These are phyloP conservation scores for Quercus rubra DNA, from an alignment of 306 rosid genomes.

Conservation along the genomic window DNA sequence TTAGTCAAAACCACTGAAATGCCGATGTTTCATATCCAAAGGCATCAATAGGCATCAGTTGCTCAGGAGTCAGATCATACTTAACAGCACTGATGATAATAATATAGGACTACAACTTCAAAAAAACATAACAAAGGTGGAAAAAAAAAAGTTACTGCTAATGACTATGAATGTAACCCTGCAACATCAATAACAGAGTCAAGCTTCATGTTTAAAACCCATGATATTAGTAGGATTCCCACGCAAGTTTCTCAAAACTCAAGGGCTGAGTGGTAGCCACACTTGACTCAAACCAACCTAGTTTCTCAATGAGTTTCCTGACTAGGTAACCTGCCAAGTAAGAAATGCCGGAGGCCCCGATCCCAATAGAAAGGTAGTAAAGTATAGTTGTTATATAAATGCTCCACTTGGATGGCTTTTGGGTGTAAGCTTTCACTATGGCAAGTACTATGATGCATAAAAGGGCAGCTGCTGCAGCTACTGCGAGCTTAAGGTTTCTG, in stretches of 20 bases:
- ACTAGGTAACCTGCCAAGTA: slow-evolving; percentile 58
- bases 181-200: not conserved
- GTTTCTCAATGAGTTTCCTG: slow-evolving; percentile 31
- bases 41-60: too few species aligned
- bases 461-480: slow-evolving; percentile 64
- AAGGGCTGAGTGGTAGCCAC: slow-evolving; percentile 9
- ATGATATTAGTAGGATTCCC: slow-evolving; percentile 30
- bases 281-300: slow-evolving; percentile 54
- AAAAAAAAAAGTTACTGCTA: not conserved
- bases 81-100: too few species aligned
- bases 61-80: too few species aligned
- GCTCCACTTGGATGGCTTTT: slow-evolving; percentile 30
- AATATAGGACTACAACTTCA: too few species aligned
- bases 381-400: slow-evolving; percentile 46
- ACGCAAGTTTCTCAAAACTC: slow-evolving; percentile 11
- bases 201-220: not conserved
- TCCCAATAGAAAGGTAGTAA: slow-evolving; percentile 42
- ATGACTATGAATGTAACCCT: not conserved
- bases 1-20: too few species aligned
- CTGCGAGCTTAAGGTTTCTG: slow-evolving; percentile 61
- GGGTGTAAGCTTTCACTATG: slow-evolving; percentile 47
- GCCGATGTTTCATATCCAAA: too few species aligned
- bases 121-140: too few species aligned
- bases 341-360: slow-evolving; percentile 50
- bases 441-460: slow-evolving; percentile 64